Percentiles rank a stretch among this genome's conserved stretches.
Evolutionary conservation across 805 yeast genomes (phyloP).

Genomic region (Saccharomyces paradoxus): DNA sequence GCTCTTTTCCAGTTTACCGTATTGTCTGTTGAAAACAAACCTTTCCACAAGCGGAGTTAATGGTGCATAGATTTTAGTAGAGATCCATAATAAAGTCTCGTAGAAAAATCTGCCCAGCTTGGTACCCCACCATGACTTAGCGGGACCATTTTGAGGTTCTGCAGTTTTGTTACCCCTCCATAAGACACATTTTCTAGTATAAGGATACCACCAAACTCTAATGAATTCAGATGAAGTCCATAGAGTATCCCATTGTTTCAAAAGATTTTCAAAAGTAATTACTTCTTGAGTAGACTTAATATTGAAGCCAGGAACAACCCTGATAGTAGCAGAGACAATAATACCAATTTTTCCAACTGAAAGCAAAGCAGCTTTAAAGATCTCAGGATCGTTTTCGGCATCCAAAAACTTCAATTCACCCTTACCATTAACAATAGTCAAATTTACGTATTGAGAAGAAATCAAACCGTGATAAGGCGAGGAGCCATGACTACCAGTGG

Average conservation of each 20-base stretch:
- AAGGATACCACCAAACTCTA: conserved; percentile 97
- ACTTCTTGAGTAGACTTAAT: conserved; percentile 76
- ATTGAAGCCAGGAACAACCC: conserved; percentile 78
- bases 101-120: conserved; percentile 69
- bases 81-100: conserved; percentile 68
- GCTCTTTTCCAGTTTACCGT: conserved; percentile 62
- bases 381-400: conserved; percentile 48
- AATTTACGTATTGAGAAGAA: conserved; percentile 74
- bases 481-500: conserved; percentile 96
- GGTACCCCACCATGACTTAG: conserved; percentile 82
- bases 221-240: conserved; percentile 90
- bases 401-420: conserved; percentile 54
- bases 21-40: conserved; percentile 79
- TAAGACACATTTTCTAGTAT: conserved; percentile 71
- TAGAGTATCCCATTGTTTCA: conserved; percentile 63
- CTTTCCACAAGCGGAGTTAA: conserved; percentile 79
- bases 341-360: conserved; percentile 90
- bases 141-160: conserved; percentile 54
- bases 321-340: conserved; percentile 73
- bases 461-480: conserved; percentile 88
- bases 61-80: conserved; percentile 64
- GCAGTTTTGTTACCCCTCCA: conserved; percentile 84
- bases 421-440: conserved; percentile 64
- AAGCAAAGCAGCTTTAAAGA: conserved; percentile 74
- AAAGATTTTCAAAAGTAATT: conserved; percentile 63